A percentile compares a stretch with the other conserved stretches of the same genome.
These are phyloP conservation scores for Abortiporus biennis DNA, from an alignment of 1,284 basidiomycete species.

Conservation along the genomic window DNA sequence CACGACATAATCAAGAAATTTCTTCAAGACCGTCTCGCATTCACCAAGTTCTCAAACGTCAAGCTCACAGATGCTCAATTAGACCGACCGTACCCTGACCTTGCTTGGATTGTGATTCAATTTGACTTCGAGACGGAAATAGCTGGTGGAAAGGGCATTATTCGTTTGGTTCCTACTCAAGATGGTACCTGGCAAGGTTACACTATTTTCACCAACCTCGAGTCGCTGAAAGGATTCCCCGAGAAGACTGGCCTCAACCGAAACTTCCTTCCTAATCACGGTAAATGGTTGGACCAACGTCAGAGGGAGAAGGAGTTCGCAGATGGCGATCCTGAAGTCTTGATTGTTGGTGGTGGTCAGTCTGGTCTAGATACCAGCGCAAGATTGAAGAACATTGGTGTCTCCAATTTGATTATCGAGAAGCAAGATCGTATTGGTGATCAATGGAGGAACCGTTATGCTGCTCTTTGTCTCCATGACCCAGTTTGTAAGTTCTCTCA, in stretches of 20 bases:
- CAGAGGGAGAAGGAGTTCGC: conserved; percentile 28
- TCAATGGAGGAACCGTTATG: conserved; percentile 48
- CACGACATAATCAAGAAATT: conserved; percentile 32
- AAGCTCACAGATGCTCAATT: conserved; percentile 27
- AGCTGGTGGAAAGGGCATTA: conserved; percentile 40
- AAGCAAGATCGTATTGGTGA: conserved; percentile 44
- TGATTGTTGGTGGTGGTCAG: conserved; percentile 58
- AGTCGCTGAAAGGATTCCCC: conserved; percentile 41
- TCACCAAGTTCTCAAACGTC: conserved; percentile 30
- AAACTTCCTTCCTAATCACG: conserved; percentile 25
- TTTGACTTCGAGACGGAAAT: conserved; percentile 47
- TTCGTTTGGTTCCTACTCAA: conserved; percentile 41
- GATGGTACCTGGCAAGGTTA: conserved; percentile 44
- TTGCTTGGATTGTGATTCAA: conserved; percentile 46
- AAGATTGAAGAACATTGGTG: conserved; percentile 41
- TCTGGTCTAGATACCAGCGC: conserved; percentile 36
- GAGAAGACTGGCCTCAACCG: conserved; percentile 31
- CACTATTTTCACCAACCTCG: conserved; percentile 48
- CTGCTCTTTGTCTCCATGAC: conserved; percentile 50
- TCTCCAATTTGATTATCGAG: conserved; percentile 45
- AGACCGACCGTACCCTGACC: conserved; percentile 40
- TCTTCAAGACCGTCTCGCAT: conserved; percentile 34
- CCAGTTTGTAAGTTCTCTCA: conserved; percentile 44
- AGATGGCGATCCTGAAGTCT: conserved; percentile 30
- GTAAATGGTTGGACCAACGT: conserved; percentile 28